phyloP scores from a whole-genome alignment of 805 yeast species.

The Candida dendrica region DNA sequence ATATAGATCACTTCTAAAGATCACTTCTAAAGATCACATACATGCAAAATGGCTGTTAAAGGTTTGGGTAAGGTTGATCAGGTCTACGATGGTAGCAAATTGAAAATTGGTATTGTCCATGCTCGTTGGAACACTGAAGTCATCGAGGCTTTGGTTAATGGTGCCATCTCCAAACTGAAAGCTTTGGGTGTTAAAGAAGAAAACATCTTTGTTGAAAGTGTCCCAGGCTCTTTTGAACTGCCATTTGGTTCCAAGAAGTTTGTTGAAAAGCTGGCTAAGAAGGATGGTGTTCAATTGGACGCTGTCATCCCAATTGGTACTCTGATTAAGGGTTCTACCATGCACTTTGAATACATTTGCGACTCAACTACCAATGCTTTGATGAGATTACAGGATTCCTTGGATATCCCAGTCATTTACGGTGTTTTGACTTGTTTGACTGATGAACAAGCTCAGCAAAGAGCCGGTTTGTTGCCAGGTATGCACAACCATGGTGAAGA shows the following conservation, averaged over 20 bases:
- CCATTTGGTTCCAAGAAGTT: conserved; percentile 69
- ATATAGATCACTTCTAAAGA: too few species aligned
- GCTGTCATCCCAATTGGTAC: conserved; percentile 93
- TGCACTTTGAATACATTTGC: conserved; percentile 97
- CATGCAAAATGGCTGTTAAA: conserved; percentile 56
- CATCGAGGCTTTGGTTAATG: conserved; percentile 72
- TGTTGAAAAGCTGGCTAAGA: conserved; percentile 33
- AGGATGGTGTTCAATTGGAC: conserved; percentile 48
- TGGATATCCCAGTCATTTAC: conserved; percentile 77
- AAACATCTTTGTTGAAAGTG: conserved; percentile 75
- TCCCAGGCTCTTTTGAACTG: conserved; percentile 93
- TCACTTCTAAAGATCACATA: too few species aligned
- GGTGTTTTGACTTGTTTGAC: conserved; percentile 92
- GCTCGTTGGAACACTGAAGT: conserved; percentile 90
- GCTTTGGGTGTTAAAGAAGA: conserved; percentile 66
- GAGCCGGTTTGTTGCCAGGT: conserved; percentile 80
- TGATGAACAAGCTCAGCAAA: conserved; percentile 85
- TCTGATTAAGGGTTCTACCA: conserved; percentile 90
- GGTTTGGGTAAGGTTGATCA: conserved; percentile 75
- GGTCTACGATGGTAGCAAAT: conserved; percentile 55
- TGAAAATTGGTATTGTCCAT: conserved; percentile 81
- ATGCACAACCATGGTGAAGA: conserved; percentile 96
- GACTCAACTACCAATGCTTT: conserved; percentile 81
- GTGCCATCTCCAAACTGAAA: conserved; percentile 55
- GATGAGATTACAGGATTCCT: conserved; percentile 70